Evolutionary conservation across 2,329 filamentous ascomycete species (phyloP).

Genomic region (Calonectria pseudoreteaudii): DNA sequence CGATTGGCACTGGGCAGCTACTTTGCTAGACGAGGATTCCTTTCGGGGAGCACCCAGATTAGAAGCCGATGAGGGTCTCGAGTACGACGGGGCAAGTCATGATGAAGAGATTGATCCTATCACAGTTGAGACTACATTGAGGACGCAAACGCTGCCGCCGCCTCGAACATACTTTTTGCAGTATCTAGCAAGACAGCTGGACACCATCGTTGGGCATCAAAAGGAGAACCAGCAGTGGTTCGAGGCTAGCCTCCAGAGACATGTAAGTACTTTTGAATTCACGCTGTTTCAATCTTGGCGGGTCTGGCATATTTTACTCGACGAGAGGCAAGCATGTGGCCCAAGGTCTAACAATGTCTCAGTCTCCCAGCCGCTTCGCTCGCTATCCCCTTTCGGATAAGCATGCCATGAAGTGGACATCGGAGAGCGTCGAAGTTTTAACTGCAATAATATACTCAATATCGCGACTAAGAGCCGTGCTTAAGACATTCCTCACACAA

Average conservation of each 20-base stretch:
- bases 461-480: neutral
- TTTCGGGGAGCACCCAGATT: neutral
- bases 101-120: constrained; percentile 21
- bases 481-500: neutral
- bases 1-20: constrained; percentile 16
- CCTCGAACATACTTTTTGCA: constrained; percentile 25
- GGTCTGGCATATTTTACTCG: neutral
- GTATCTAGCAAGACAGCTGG: neutral
- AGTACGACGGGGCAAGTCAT: neutral
- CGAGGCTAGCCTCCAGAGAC: too few species aligned
- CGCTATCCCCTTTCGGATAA: too few species aligned
- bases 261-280: too few species aligned
- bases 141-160: neutral
- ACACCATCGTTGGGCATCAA: neutral
- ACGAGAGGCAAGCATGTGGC: neutral
- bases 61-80: neutral
- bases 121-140: neutral
- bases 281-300: neutral
- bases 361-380: too few species aligned
- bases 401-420: too few species aligned
- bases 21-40: constrained; percentile 5
- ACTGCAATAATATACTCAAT: neutral
- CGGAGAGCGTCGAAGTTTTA: too few species aligned
- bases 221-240: too few species aligned
- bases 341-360: neutral